Base-by-base conservation (phyloP, 192 early-diverging fungal genomes). In the Dispira simplex region DNA sequence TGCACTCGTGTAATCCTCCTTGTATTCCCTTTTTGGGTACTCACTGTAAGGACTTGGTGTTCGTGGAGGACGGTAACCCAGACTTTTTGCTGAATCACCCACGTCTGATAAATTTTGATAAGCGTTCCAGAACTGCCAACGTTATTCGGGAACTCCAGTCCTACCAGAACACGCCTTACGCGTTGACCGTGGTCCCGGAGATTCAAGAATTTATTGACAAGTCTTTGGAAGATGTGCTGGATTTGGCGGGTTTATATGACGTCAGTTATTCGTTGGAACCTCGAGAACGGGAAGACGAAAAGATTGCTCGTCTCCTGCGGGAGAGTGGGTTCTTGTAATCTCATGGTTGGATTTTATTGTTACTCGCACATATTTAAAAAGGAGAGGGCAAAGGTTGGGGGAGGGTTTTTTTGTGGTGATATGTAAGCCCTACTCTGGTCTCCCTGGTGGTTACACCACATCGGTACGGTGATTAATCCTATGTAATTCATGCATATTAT, bases 101-200 rank as follows among this genome's bases (percentile, higher is more conserved):
- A 14, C 73, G 77, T 18, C 72, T 95, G 46, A 91, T 96, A 78
- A 96, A 96, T 74, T 93, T 95, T 73, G 75, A 80, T 65, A 95
- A 95, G 71, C 82, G 87, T 44, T 81, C 81, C 73, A 91, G 89
- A 72, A 90, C 86, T 0, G 90, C 89, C 0, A 87, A 90, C 57
- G 87, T 92, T 20, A 85, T 96, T 66, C 84, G 83, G 27, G 88
- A 93, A 53, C 80, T 93, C 54, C 89, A 92, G 69, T 87, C 91
- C 73, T 94, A 89, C 70, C 91, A 93, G 72, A 85, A 83, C 54
- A 79, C 79, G 8, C 83, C 86, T 48, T 96, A 91, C 70, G 75
- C 81, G 58, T 65, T 95, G 27, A 87, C 78, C 4, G 63, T 79
- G 10, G 92, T 96, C 6, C 78, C 81, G 8, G 89, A 93, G 73